A percentile compares a stretch with the other conserved stretches of the same genome.
These are phyloP conservation scores for Persicaria maculosa DNA, from an alignment of 148 eudicot genomes.

Conservation along the genomic window DNA sequence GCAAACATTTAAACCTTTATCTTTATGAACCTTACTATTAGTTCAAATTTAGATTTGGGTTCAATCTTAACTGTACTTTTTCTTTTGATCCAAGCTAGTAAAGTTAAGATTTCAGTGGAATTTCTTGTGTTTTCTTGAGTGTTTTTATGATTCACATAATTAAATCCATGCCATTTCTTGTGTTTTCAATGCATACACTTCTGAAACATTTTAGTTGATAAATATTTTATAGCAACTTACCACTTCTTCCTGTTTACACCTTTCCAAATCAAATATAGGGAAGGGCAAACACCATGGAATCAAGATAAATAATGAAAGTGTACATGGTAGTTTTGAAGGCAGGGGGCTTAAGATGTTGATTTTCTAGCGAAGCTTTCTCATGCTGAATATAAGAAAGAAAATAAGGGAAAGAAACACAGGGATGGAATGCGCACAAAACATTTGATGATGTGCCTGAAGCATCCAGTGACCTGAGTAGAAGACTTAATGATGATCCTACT, in stretches of 20 bases:
- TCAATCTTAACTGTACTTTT: background rate
- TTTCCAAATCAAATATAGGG: constrained; percentile 10
- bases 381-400: constrained; percentile 21
- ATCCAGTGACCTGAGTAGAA: too few species aligned
- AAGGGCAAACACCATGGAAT: constrained; percentile 15
- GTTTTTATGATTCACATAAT: background rate
- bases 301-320: constrained; percentile 16
- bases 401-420: constrained; percentile 25
- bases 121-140: constrained; percentile 2
- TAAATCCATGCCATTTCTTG: background rate
- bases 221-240: constrained; percentile 1
- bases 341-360: constrained; percentile 18
- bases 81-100: background rate
- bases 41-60: background rate
- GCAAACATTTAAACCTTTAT: background rate
- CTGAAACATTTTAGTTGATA: background rate
- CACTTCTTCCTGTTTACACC: background rate
- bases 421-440: background rate
- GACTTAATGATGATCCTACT: too few species aligned
- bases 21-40: background rate
- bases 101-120: background rate
- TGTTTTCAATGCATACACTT: background rate
- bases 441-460: too few species aligned
- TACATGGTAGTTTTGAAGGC: constrained; percentile 18
- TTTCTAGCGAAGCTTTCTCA: constrained; percentile 11